Evolutionary conservation across 2,329 filamentous ascomycete genomes (phyloP), one percentile per base, ranked within the genome.

Genomic region (Achaetomium macrosporum): DNA sequence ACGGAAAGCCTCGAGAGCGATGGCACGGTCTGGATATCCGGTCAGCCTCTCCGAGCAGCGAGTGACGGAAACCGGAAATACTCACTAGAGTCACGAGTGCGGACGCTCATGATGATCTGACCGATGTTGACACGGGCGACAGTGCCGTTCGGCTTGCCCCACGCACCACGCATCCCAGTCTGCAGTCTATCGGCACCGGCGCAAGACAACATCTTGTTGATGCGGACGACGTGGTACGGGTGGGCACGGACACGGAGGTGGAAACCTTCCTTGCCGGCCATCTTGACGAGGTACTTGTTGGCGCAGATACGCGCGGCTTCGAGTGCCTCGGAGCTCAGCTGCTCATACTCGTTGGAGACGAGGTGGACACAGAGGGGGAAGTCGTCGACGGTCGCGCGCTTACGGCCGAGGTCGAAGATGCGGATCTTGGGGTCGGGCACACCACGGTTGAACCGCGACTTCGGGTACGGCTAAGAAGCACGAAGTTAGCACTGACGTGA

Each of bases 151-250:
- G 93, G 93, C 87, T 99, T 99, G 73, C 93, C 93, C 86, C 90
- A 99, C 69, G 93, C 93, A 86, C 93, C 93, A 87, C 93, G 92
- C 93, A 99, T 99, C 83, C 93, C 93, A 68, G 93, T 99, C 81
- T 99, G 93, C 77, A 99, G 83, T 87, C 93, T 90, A 97, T 99
- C 93, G 86, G 93, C 93, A 84, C 93, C 93, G 72, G 93, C 93
- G 78, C 93, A 99, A 73, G 93, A 97, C 90, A 99, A 92, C 93
- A 99, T 99, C 88, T 99, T 99, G 90, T 99, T 99, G 91, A 99
- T 99, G 79, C 93, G 93, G 83, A 99, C 88, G 79, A 99, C 93
- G 84, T 99, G 93, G 90, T 89, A 99, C 65, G 93, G 93, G 84
- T 99, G 93, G 72, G 90, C 91, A 73, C 93, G 84, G 71, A 87